phyloP scores from a whole-genome alignment of 805 yeast species.

The Candida ascalaphidarum region DNA sequence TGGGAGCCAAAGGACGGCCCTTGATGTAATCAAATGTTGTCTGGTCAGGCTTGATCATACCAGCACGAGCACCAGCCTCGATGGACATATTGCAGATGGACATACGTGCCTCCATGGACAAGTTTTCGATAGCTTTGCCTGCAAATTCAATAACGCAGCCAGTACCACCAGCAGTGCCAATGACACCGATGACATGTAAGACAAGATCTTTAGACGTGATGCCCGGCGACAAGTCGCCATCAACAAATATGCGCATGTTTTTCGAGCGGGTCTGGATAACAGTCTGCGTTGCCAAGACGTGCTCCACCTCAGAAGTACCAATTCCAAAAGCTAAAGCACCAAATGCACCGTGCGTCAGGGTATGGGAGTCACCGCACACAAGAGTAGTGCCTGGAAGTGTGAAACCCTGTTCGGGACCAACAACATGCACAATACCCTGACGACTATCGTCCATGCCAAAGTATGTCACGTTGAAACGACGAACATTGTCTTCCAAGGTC shows the following conservation, averaged over 20 bases:
- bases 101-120: slow-evolving; percentile 98
- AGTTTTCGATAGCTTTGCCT: slow-evolving; percentile 84
- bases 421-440: slow-evolving; percentile 97
- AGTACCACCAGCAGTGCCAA: slow-evolving; percentile 99
- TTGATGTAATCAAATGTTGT: slow-evolving; percentile 80
- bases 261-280: slow-evolving; percentile 90
- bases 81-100: slow-evolving; percentile 99
- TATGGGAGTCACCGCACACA: slow-evolving; percentile 98
- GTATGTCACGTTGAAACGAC: slow-evolving; percentile 80
- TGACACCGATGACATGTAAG: slow-evolving; percentile 88
- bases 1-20: slow-evolving; percentile 93
- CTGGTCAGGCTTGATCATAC: slow-evolving; percentile 96
- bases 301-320: slow-evolving; percentile 99
- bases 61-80: slow-evolving; percentile 99
- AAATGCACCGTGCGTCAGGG: slow-evolving; percentile 98
- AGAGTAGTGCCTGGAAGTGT: slow-evolving; percentile 98
- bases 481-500: slow-evolving; percentile 89
- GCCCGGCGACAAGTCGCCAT: slow-evolving; percentile 80
- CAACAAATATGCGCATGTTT: slow-evolving; percentile 84
- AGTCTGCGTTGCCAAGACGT: slow-evolving; percentile 96
- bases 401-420: slow-evolving; percentile 99
- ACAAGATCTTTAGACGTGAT: slow-evolving; percentile 94
- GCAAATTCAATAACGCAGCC: slow-evolving; percentile 96
- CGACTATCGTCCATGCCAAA: slow-evolving; percentile 92
- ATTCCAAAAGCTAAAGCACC: slow-evolving; percentile 97